These are phyloP conservation scores for Hypoxylon crocopeplum DNA, from an alignment of 495 filamentous ascomycete genomes.

Conservation along the genomic window DNA sequence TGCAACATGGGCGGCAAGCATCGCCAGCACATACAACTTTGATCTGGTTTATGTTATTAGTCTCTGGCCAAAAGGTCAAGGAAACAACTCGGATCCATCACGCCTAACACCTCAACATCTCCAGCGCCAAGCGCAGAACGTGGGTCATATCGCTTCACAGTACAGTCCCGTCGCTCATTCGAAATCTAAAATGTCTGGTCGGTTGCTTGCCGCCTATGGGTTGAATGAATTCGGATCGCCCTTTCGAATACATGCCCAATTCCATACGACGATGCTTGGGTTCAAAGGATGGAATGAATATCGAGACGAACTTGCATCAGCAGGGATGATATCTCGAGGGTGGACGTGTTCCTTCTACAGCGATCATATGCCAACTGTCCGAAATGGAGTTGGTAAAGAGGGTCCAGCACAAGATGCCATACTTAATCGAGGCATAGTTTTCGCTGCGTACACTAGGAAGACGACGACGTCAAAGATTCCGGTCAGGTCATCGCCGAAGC, in stretches of 20 bases:
- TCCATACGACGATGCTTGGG: constrained; percentile 47
- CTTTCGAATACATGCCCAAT: constrained; percentile 46
- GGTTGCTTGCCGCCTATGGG: constrained; percentile 50
- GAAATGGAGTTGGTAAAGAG: neutral
- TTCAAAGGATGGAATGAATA: constrained; percentile 51
- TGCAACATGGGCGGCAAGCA: constrained; percentile 50
- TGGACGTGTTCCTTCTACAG: constrained; percentile 52
- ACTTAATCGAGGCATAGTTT: constrained; percentile 48
- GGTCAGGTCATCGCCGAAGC: constrained; percentile 24
- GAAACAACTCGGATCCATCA: neutral
- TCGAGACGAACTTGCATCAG: constrained; percentile 45
- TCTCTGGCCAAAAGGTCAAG: constrained; percentile 45
- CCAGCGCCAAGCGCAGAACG: neutral
- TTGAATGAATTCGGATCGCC: constrained; percentile 44
- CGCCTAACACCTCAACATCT: neutral
- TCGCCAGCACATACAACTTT: constrained; percentile 48
- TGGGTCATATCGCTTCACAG: neutral
- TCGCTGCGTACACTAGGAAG: constrained; percentile 46
- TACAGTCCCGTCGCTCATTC: constrained; percentile 3
- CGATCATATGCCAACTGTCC: constrained; percentile 19
- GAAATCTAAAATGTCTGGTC: constrained; percentile 40
- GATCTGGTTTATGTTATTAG: constrained; percentile 55
- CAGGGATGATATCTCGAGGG: constrained; percentile 37
- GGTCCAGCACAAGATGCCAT: neutral
- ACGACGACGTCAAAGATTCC: constrained; percentile 31